Percentiles rank a stretch among this genome's conserved stretches.
Evolutionary conservation across 257 asterid genomes (phyloP).

Genomic region (Capsicum pubescens): DNA sequence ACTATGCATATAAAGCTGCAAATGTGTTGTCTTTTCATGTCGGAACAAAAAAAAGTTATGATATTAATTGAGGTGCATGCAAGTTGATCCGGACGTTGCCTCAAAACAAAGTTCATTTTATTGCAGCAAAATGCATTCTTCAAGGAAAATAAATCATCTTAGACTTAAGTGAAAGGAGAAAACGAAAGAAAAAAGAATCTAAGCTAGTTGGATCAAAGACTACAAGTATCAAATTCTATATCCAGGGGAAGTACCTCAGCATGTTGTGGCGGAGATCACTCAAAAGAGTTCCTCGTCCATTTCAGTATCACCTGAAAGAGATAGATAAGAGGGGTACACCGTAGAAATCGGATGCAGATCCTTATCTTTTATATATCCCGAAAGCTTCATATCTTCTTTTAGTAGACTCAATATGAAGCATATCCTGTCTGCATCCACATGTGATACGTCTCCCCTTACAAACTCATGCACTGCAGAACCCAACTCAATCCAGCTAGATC

Average conservation of each 20-base stretch:
- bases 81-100: too few species aligned
- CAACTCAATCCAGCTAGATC: slow-evolving; percentile 35
- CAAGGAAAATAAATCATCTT: not conserved
- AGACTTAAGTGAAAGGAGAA: not conserved
- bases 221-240: not conserved
- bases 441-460: slow-evolving; percentile 27
- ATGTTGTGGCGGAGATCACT: slow-evolving; percentile 5
- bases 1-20: not conserved
- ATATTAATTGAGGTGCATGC: too few species aligned
- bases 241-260: not conserved
- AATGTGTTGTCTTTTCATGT: too few species aligned
- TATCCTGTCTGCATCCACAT: slow-evolving; percentile 21
- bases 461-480: slow-evolving; percentile 35
- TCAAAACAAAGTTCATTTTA: not conserved
- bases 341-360: not conserved
- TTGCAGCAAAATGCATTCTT: not conserved
- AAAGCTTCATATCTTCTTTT: too few species aligned
- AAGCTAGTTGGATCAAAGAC: too few species aligned
- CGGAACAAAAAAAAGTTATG: too few species aligned
- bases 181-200: too few species aligned
- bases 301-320: not conserved
- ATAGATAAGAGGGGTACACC: slow-evolving; percentile 10
- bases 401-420: too few species aligned
- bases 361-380: not conserved
- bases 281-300: slow-evolving; percentile 5